Evolutionary conservation across 2,329 filamentous ascomycete species (phyloP).

Genomic region (Coniochaeta pulveracea): DNA sequence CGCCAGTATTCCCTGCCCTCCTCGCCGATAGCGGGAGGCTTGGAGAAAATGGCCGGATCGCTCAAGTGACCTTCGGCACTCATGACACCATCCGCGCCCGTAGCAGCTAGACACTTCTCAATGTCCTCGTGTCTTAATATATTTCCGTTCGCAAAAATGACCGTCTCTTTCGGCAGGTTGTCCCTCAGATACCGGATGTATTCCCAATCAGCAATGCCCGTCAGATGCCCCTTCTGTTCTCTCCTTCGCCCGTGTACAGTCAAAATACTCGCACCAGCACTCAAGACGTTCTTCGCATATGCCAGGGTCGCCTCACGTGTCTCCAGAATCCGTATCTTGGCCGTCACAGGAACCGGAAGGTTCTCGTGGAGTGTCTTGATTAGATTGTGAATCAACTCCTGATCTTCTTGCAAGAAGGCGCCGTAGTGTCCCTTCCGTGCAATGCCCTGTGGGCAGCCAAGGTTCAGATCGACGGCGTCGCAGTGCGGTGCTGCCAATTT

Average conservation of each 20-base stretch:
- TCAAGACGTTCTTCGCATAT: conserved; percentile 80
- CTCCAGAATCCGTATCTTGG: conserved; percentile 87
- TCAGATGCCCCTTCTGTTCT: conserved; percentile 94
- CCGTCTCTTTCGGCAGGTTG: conserved; percentile 72
- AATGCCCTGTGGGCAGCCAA: conserved; percentile 94
- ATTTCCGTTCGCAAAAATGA: conserved; percentile 96
- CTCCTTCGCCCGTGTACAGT: conserved; percentile 82
- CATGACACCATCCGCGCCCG: conserved; percentile 89
- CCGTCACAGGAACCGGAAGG: conserved; percentile 76
- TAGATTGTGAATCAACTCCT: conserved; percentile 68
- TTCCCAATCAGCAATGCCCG: conserved; percentile 86
- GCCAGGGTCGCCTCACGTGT: conserved; percentile 75
- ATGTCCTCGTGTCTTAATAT: conserved; percentile 74
- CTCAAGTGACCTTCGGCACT: conserved; percentile 91
- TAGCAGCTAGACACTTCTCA: conserved; percentile 64
- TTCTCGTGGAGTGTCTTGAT: conserved; percentile 73
- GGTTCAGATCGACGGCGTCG: conserved; percentile 89
- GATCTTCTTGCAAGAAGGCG: conserved; percentile 89
- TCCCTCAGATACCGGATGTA: conserved; percentile 74
- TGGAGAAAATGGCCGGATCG: conserved; percentile 77
- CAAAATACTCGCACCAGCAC: conserved; percentile 82
- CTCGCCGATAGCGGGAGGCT: conserved; percentile 48
- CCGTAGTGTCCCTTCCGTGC: conserved; percentile 85
- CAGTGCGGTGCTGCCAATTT: conserved; percentile 72
- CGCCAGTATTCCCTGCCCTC: conserved; percentile 80